phyloP scores from a whole-genome alignment of 768 basidiomycete genomes.

The Boletus rubropictus region DNA sequence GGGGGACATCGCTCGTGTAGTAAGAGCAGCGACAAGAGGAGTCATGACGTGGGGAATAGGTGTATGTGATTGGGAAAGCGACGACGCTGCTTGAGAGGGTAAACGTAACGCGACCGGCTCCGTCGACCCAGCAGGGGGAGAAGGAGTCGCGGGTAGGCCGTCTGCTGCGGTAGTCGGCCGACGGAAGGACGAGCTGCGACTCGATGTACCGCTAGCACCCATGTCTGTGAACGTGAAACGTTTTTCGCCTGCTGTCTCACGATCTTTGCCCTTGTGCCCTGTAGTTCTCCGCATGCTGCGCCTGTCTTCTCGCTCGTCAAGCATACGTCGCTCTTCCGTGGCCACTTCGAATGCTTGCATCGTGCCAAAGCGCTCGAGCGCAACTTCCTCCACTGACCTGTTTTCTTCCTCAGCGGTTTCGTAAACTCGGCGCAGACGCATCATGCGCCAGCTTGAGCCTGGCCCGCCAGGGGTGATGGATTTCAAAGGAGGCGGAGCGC shows the following conservation, averaged over 20 bases:
- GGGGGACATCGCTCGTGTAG: constrained; percentile 52
- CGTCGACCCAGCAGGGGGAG: constrained; percentile 25
- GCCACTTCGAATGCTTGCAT: constrained; percentile 86
- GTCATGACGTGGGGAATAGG: constrained; percentile 91
- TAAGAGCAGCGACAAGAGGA: constrained; percentile 35
- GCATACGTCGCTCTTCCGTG: constrained; percentile 73
- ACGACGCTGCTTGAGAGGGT: constrained; percentile 55
- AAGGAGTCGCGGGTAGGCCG: constrained; percentile 57
- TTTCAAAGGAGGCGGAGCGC: constrained; percentile 38
- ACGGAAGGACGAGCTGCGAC: constrained; percentile 83
- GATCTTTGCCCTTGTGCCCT: constrained; percentile 36
- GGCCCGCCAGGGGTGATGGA: constrained; percentile 75
- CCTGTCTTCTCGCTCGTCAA: constrained; percentile 75
- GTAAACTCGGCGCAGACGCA: constrained; percentile 84
- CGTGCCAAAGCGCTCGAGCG: constrained; percentile 81
- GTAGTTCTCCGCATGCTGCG: constrained; percentile 36
- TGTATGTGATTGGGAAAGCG: constrained; percentile 59
- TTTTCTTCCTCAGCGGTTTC: constrained; percentile 88
- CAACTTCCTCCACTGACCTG: constrained; percentile 66
- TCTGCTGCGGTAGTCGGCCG: constrained; percentile 63
- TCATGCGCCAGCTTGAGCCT: constrained; percentile 97
- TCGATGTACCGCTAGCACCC: constrained; percentile 56
- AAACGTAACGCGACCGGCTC: constrained; percentile 44
- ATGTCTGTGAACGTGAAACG: constrained; percentile 67
- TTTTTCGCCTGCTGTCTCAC: constrained; percentile 39